Evolutionary conservation across 2,329 filamentous ascomycete genomes (phyloP).

Genomic region (Huntiella bhutanensis): DNA sequence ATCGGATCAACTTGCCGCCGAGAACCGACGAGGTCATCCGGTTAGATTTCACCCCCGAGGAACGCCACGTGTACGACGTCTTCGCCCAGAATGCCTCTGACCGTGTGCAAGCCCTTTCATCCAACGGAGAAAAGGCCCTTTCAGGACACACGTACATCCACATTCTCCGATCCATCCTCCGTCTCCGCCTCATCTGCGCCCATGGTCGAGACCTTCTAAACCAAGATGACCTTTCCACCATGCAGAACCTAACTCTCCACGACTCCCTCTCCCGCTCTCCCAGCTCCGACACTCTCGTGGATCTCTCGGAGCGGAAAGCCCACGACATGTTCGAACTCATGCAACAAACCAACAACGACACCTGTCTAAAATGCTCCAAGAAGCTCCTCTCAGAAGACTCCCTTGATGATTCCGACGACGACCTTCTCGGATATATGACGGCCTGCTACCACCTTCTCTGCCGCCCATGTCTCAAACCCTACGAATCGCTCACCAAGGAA

Average conservation of each 20-base stretch:
- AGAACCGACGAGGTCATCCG: slow-evolving; percentile 54
- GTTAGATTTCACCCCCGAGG: slow-evolving; percentile 57
- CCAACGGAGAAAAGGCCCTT: slow-evolving; percentile 37
- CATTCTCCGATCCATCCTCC: slow-evolving; percentile 77
- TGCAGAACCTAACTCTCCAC: slow-evolving; percentile 53
- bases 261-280: slow-evolving; percentile 27
- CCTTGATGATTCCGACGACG: slow-evolving; percentile 39
- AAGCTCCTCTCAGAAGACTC: slow-evolving; percentile 38
- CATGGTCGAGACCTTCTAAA: slow-evolving; percentile 84
- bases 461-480: slow-evolving; percentile 45
- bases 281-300: slow-evolving; percentile 33
- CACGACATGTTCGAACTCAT: slow-evolving; percentile 76
- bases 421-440: slow-evolving; percentile 61
- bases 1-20: slow-evolving; percentile 66
- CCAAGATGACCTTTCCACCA: slow-evolving; percentile 60
- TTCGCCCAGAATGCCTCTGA: slow-evolving; percentile 68
- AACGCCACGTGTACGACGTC: slow-evolving; percentile 61
- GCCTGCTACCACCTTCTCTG: slow-evolving; percentile 80
- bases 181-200: slow-evolving; percentile 76
- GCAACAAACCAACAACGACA: slow-evolving; percentile 59
- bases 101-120: slow-evolving; percentile 58
- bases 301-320: slow-evolving; percentile 49
- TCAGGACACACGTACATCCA: slow-evolving; percentile 84
- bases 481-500: slow-evolving; percentile 29
- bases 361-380: slow-evolving; percentile 50